A percentile compares a stretch with the other conserved stretches of the same genome.
Conservation (phyloP, 352 stramenopile species). For the Globisporangium okanoganense region DNA sequence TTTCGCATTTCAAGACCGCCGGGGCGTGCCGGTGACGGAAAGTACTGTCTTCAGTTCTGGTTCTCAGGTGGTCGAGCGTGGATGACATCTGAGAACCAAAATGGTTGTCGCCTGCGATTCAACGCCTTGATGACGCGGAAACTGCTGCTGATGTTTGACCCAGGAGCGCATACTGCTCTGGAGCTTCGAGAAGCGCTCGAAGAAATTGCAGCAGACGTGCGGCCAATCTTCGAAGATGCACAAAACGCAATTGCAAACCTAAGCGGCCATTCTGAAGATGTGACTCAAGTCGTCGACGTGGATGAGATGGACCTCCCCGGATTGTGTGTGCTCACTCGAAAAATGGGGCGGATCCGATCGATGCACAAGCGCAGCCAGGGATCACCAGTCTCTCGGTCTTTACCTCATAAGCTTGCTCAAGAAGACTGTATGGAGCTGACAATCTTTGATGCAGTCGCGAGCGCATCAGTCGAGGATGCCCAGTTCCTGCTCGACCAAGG, state of each 20-base stretch:
- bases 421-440: slow-evolving; percentile 17
- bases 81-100: slow-evolving; percentile 18
- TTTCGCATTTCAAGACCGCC: slow-evolving; percentile 12
- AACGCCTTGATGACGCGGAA: slow-evolving; percentile 41
- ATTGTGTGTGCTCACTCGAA: slow-evolving; percentile 31
- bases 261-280: slow-evolving; percentile 5
- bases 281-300: slow-evolving; percentile 34
- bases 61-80: slow-evolving; percentile 42
- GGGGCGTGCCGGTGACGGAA: neutral
- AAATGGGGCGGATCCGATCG: slow-evolving; percentile 43
- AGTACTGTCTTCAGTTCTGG: slow-evolving; percentile 26
- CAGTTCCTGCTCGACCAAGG: slow-evolving; percentile 45
- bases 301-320: slow-evolving; percentile 48
- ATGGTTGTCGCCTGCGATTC: slow-evolving; percentile 27
- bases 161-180: slow-evolving; percentile 18
- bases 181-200: slow-evolving; percentile 31
- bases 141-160: slow-evolving; percentile 36
- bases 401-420: neutral
- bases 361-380: slow-evolving; percentile 33
- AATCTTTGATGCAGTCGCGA: slow-evolving; percentile 55
- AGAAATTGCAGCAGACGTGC: slow-evolving; percentile 30
- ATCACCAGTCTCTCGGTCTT: neutral
- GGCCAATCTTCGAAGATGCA: slow-evolving; percentile 26
- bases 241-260: slow-evolving; percentile 10
- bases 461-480: slow-evolving; percentile 49